Evolutionary conservation across 768 basidiomycete species (phyloP).

Genomic region (Dentipellis sp.): DNA sequence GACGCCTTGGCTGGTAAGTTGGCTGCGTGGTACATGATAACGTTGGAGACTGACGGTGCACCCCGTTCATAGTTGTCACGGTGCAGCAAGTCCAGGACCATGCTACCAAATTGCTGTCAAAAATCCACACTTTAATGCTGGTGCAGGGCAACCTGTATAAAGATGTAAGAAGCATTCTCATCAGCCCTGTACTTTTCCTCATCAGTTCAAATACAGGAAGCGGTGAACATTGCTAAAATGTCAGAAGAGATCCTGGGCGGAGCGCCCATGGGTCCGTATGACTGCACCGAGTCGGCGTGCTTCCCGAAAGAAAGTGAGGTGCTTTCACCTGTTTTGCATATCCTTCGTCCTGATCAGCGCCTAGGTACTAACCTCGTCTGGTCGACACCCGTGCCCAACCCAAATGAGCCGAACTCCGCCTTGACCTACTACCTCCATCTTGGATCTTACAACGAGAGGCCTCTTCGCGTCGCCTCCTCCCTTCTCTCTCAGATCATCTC

Average conservation of each 20-base stretch:
- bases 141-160: constrained; percentile 80
- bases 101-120: constrained; percentile 45
- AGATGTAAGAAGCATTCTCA: constrained; percentile 42
- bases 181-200: background rate
- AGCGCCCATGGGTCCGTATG: constrained; percentile 39
- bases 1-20: constrained; percentile 63
- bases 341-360: background rate
- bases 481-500: constrained; percentile 76
- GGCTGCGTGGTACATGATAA: background rate
- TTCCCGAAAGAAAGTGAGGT: constrained; percentile 50
- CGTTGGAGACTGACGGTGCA: background rate
- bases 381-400: constrained; percentile 62
- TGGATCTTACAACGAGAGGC: constrained; percentile 57
- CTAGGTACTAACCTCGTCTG: constrained; percentile 66
- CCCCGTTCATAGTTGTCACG: constrained; percentile 48
- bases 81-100: constrained; percentile 62
- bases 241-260: constrained; percentile 57
- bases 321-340: background rate
- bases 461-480: constrained; percentile 52
- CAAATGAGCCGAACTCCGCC: constrained; percentile 79
- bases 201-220: constrained; percentile 43
- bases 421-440: constrained; percentile 81
- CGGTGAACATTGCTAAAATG: constrained; percentile 60
- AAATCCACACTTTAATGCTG: constrained; percentile 62
- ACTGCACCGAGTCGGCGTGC: constrained; percentile 39